phyloP scores from a whole-genome alignment of 306 rosid genomes.

The Begonia peltatifolia region DNA sequence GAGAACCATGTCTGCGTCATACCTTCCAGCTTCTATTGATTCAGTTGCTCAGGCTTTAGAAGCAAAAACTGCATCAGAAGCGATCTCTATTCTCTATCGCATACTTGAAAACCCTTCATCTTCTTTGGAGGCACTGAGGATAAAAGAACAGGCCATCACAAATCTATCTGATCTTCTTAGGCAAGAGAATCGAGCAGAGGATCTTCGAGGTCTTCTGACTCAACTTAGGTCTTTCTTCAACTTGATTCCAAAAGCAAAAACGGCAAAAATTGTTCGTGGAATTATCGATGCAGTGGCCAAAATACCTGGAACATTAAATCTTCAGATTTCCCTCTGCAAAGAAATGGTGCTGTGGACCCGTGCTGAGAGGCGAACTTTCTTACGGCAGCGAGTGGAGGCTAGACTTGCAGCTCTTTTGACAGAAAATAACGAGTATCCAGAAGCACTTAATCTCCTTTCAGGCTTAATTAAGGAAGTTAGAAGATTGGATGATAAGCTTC shows the following conservation, averaged over 20 bases:
- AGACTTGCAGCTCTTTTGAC: constrained; percentile 87
- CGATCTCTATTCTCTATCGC: constrained; percentile 62
- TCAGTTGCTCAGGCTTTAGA: constrained; percentile 57
- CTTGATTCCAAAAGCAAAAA: constrained; percentile 85
- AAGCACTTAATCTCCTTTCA: constrained; percentile 69
- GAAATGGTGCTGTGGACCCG: constrained; percentile 97
- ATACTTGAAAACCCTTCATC: constrained; percentile 74
- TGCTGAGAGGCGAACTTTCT: constrained; percentile 77
- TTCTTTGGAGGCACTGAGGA: constrained; percentile 69
- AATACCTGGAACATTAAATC: constrained; percentile 76
- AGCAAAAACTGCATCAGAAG: constrained; percentile 49
- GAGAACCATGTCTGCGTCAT: constrained; percentile 48
- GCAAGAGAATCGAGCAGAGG: constrained; percentile 82
- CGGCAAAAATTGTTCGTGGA: constrained; percentile 85
- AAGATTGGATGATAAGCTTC: constrained; percentile 90
- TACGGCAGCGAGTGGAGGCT: constrained; percentile 88
- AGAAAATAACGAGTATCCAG: constrained; percentile 85
- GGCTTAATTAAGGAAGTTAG: constrained; percentile 88
- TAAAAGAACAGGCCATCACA: constrained; percentile 75
- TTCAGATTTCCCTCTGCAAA: constrained; percentile 73
- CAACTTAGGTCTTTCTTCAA: constrained; percentile 86
- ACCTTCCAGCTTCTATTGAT: constrained; percentile 70
- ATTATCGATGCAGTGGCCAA: constrained; percentile 80
- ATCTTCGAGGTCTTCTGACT: constrained; percentile 78
- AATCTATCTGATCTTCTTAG: constrained; percentile 64